Conservation (phyloP, 805 yeast genomes). For the Barnettozyma salicaria region DNA sequence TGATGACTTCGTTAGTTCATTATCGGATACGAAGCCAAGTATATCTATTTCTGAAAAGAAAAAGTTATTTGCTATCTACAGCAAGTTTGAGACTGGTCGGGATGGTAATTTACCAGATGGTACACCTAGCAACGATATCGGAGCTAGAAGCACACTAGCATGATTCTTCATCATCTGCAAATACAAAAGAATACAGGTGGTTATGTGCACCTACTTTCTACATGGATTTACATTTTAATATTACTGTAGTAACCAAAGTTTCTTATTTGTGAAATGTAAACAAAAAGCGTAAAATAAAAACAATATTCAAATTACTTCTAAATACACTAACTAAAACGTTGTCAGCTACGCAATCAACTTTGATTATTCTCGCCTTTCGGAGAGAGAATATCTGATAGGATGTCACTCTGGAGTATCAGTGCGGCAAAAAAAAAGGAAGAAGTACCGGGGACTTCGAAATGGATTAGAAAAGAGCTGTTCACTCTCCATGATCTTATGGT, state of each 20-base stretch:
- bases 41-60: slow-evolving; percentile 66
- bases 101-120: slow-evolving; percentile 91
- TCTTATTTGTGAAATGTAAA: slow-evolving; percentile 9
- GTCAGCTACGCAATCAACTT: no score
- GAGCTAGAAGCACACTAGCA: slow-evolving; percentile 81
- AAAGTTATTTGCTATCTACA: slow-evolving; percentile 60
- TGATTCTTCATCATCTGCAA: no score
- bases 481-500: slow-evolving; percentile 34
- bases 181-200: neutral
- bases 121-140: slow-evolving; percentile 68
- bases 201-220: neutral
- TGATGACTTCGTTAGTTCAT: slow-evolving; percentile 54
- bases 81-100: slow-evolving; percentile 66
- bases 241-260: neutral
- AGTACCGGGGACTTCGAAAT: slow-evolving; percentile 47
- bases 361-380: no score
- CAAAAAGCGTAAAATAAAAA: slow-evolving; percentile 10
- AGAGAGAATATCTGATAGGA: neutral
- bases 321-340: neutral
- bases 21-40: slow-evolving; percentile 80
- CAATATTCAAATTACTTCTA: slow-evolving; percentile 5
- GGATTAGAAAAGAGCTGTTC: slow-evolving; percentile 42
- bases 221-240: neutral
- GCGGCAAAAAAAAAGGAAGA: slow-evolving; percentile 25
- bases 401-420: slow-evolving; percentile 27